phyloP scores from a whole-genome alignment of 179 eudicot species.

The Amaranthus tricolor region DNA sequence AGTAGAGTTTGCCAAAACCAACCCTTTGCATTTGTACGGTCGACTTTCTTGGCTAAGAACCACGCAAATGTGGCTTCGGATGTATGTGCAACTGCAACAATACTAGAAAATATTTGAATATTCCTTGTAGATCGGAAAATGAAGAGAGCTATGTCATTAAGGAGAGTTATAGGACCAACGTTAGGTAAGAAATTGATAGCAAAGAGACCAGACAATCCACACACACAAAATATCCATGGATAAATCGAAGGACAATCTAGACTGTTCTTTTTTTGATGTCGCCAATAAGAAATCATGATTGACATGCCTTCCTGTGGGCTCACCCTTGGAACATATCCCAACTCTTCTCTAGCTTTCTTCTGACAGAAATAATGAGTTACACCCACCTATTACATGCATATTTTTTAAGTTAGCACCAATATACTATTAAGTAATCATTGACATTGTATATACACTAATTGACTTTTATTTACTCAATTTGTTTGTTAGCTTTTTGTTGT shows the following conservation, averaged over 20 bases:
- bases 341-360: constrained; percentile 72
- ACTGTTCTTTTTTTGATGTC: constrained; percentile 51
- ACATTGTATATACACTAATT: background rate
- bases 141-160: constrained; percentile 46
- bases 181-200: constrained; percentile 68
- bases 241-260: constrained; percentile 72
- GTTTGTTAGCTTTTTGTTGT: too few species aligned
- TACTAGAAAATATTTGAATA: constrained; percentile 31
- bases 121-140: constrained; percentile 45
- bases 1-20: constrained; percentile 85
- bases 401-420: background rate
- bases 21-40: constrained; percentile 66
- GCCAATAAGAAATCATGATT: constrained; percentile 65
- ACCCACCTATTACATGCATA: constrained; percentile 55
- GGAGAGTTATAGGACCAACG: constrained; percentile 46
- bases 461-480: too few species aligned
- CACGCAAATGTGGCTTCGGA: constrained; percentile 74
- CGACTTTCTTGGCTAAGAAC: constrained; percentile 65
- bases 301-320: constrained; percentile 79
- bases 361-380: constrained; percentile 81
- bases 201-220: constrained; percentile 56
- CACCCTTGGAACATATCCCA: constrained; percentile 70
- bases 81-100: constrained; percentile 43
- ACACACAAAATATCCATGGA: constrained; percentile 54
- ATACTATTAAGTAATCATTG: background rate